Evolutionary conservation across 306 rosid genomes (phyloP), one percentile per base, ranked within the genome.

Genomic region (Citrullus amarus): DNA sequence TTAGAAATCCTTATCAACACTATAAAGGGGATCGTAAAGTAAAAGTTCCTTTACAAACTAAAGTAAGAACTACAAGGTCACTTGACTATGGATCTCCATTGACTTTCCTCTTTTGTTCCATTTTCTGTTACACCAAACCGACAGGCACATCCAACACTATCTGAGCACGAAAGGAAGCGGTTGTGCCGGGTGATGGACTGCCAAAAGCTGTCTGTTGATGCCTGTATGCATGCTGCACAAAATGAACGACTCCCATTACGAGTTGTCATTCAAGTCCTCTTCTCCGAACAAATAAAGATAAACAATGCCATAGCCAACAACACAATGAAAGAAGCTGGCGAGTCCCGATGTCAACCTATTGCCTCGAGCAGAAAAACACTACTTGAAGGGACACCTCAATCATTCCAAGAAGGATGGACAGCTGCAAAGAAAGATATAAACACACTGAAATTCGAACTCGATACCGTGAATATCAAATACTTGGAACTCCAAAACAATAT

Each of bases 371-470:
- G 98, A 34, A 96, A 91, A 87, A 84, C 96, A 46, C 89, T 96
- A 32, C 91, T 96, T 0, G 99, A 96, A 83, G 97, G 89, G 54
- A 96, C 97, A 3, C 99, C 99, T 2, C 98, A 88, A 44, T 96
- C 99, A 61, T 96, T 96, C 90, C 99, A 96, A 85, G 98, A 96
- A 87, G 99, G 99, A 68, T 96, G 99, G 99, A 66, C 91, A 53
- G 39, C 87, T 46, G 97, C 99, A 13, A 96, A 96, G 73, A 95
- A 92, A 63, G 99, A 96, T 86, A 93, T 96, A 53, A 92, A 96
- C 91, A 88, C 91, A 9, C 89, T 96, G 1, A 92, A 96, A 73
- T 96, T 96, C 83, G 99, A 96, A 86, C 93, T 96, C 3, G 93
- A 92, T 80, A 90, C 85, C 32, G 86, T 96, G 61, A 96, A 92